Conservation (phyloP, 768 basidiomycete genomes). For the Tubosaeta brunneosetosa region DNA sequence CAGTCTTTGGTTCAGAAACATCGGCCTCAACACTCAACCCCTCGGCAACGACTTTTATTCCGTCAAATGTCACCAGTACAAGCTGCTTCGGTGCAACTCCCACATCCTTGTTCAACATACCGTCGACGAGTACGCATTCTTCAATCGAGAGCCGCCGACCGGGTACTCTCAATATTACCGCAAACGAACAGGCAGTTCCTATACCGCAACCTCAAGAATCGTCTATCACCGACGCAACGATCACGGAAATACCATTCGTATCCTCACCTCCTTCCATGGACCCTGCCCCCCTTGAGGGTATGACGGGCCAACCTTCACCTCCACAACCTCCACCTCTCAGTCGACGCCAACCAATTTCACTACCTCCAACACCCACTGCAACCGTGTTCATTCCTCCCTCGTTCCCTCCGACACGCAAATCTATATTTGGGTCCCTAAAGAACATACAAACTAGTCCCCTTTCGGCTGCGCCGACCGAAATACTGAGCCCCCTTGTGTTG, state of each 20-base stretch:
- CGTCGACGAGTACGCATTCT: neutral
- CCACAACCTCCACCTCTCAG: constrained; percentile 26
- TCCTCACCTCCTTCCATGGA: constrained; percentile 15
- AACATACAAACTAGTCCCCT: constrained; percentile 25
- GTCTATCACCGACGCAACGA: neutral
- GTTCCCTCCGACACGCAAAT: constrained; percentile 11
- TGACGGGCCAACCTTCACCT: constrained; percentile 9
- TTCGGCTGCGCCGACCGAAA: constrained; percentile 23
- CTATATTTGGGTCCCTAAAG: constrained; percentile 17
- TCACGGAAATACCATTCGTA: constrained; percentile 4
- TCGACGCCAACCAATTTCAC: constrained; percentile 29
- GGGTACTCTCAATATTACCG: neutral
- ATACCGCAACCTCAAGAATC: constrained; percentile 4
- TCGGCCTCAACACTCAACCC: constrained; percentile 15
- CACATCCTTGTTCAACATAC: neutral
- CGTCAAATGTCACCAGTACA: neutral
- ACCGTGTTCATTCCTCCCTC: constrained; percentile 15
- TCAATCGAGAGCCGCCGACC: neutral
- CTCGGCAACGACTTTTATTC: constrained; percentile 17
- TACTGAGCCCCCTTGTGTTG: constrained; percentile 28
- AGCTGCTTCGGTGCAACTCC: neutral
- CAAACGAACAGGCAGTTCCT: neutral
- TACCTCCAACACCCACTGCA: constrained; percentile 31
- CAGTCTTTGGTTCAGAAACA: constrained; percentile 3
- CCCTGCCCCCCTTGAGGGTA: constrained; percentile 3